Conservation (phyloP, 108 stramenopile species). For the Asterionellopsis glacialis region DNA sequence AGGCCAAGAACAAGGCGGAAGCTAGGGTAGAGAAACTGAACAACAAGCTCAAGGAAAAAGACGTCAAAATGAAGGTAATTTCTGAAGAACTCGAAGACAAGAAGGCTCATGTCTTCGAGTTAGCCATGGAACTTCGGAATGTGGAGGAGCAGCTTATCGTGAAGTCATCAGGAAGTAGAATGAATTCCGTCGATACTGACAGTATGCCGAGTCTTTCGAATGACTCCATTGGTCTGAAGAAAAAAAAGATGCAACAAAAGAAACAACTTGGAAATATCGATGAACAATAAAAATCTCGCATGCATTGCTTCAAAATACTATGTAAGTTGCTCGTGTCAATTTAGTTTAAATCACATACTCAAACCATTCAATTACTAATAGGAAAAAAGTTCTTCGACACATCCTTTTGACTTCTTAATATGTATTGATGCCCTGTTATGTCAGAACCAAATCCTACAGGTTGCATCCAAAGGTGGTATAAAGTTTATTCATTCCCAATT, state of each 20-base stretch:
- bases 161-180: conserved; percentile 1
- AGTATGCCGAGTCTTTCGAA: neutral
- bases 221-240: neutral
- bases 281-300: no score
- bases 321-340: no score
- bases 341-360: no score
- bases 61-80: neutral
- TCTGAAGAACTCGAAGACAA: neutral
- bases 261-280: no score
- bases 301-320: no score
- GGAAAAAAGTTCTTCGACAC: no score
- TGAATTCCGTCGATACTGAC: neutral
- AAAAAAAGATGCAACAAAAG: neutral
- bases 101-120: neutral
- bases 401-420: no score
- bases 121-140: neutral
- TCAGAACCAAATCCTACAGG: no score
- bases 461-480: no score
- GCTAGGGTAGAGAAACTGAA: conserved; percentile 1
- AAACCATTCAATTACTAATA: no score
- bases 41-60: conserved; percentile 1
- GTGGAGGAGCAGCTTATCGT: conserved; percentile 2
- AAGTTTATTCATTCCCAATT: no score
- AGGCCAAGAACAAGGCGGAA: conserved; percentile 1
- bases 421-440: no score